Percentiles rank a stretch among this genome's conserved stretches.
phyloP scores from a whole-genome alignment of 83 land plant genomes.

The Picea engelmannii region DNA sequence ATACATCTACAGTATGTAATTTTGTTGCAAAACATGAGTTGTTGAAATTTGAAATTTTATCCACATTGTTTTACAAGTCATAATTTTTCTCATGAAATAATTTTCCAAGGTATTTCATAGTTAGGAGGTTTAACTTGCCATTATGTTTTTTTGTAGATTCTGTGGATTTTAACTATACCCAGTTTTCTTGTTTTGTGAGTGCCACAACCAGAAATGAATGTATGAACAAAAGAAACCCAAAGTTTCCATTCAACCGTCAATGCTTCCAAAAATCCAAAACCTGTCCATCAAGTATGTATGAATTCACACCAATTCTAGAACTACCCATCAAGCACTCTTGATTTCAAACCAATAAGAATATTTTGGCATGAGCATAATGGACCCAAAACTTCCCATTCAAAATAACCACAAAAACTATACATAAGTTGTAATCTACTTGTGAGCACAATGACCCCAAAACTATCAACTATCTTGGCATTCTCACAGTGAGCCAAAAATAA shows the following conservation, averaged over 20 bases:
- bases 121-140: no score
- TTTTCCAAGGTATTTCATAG: no score
- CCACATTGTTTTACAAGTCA: no score
- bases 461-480: not conserved
- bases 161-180: no score
- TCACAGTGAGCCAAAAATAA: not conserved
- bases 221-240: not conserved
- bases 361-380: not conserved
- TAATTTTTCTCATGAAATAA: no score
- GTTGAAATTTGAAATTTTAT: no score
- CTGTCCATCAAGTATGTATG: not conserved
- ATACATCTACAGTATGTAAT: no score
- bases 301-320: not conserved
- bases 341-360: not conserved
- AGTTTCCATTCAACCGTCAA: not conserved
- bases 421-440: no score
- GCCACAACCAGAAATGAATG: no score
- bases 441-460: not conserved
- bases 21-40: no score
- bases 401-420: not conserved
- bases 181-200: no score
- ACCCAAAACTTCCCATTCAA: not conserved
- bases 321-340: not conserved
- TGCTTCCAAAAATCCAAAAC: not conserved
- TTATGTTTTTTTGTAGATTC: no score